phyloP scores from a whole-genome alignment of 805 yeast species.

The Metschnikowia matae region DNA sequence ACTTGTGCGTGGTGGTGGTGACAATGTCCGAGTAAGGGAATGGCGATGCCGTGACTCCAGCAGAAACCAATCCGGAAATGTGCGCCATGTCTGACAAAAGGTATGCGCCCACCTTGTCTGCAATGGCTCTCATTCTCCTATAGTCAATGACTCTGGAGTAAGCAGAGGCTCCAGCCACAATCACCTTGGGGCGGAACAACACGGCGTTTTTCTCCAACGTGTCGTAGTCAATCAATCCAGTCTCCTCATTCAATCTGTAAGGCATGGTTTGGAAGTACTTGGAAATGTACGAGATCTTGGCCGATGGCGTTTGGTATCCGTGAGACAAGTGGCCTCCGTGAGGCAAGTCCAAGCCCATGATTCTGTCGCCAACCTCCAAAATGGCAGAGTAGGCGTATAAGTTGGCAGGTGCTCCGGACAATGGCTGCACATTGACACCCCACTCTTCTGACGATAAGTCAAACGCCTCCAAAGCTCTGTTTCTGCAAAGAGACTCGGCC shows the following conservation, averaged over 20 bases:
- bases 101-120: conserved; percentile 91
- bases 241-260: conserved; percentile 77
- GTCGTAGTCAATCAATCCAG: conserved; percentile 92
- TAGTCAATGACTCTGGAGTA: conserved; percentile 89
- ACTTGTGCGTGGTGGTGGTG: conserved; percentile 96
- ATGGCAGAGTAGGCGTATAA: conserved; percentile 88
- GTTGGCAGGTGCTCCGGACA: conserved; percentile 97
- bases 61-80: conserved; percentile 92
- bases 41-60: conserved; percentile 91
- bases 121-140: conserved; percentile 83
- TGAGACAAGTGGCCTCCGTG: conserved; percentile 98
- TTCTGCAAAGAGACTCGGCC: conserved; percentile 86
- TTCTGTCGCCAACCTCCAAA: conserved; percentile 82
- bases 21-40: conserved; percentile 92
- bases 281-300: conserved; percentile 87
- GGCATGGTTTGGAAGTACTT: conserved; percentile 98
- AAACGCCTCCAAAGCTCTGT: conserved; percentile 86
- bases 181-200: conserved; percentile 88
- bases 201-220: conserved; percentile 75
- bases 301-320: conserved; percentile 88
- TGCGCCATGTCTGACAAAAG: conserved; percentile 96
- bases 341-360: conserved; percentile 97
- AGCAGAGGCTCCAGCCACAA: conserved; percentile 97
- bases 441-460: conserved; percentile 70
- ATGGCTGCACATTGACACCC: conserved; percentile 97